Base-by-base conservation (phyloP, 371 early-diverging fungal species). In the Syncephalastrum contaminatum region DNA sequence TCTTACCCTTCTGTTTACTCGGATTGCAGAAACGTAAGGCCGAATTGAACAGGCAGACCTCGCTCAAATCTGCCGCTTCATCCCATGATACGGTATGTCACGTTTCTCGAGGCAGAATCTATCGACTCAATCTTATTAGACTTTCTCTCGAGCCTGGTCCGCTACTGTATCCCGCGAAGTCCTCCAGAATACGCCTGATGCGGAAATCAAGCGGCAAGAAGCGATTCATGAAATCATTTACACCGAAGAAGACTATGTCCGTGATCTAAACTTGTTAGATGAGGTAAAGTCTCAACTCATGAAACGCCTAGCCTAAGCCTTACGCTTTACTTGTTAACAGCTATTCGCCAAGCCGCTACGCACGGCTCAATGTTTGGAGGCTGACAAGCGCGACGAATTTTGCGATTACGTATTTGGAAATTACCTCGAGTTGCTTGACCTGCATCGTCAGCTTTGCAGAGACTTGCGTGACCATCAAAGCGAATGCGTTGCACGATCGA, bases 191-290 rank as follows among this genome's bases (percentile, higher is more conserved):
- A 83, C 90, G 0, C 80, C 89, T 4, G 67, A 83, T 19, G 62
- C 73, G 20, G 97, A 96, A 67, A 81, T 84, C 58, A 90, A 89
- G 59, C 82, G 96, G 0, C 97, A 97, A 63, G 95, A 97, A 64
- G 88, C 88, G 30, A 91, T 97, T 52, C 93, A 87, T 72, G 97
- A 97, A 71, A 58, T 95, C 51, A 89, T 97, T 27, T 84, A 90
- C 43, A 92, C 91, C 2, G 96, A 96, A 66, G 86, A 87, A 60
- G 93, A 94, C 63, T 96, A 89, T 71, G 91, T 95, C 25, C 82
- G 84, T 36, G 97, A 96, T 63, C 46, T 81, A 16, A 56, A 54
- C 15, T 43, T 80, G 3, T 43, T 80, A n/a, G 69, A 70, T 42
- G 71, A 69, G 59, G 72, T 70, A 50, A 48, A 43, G n/a, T 13